Conservation (phyloP, 352 stramenopile genomes). For the Phytophthora boehmeriae region DNA sequence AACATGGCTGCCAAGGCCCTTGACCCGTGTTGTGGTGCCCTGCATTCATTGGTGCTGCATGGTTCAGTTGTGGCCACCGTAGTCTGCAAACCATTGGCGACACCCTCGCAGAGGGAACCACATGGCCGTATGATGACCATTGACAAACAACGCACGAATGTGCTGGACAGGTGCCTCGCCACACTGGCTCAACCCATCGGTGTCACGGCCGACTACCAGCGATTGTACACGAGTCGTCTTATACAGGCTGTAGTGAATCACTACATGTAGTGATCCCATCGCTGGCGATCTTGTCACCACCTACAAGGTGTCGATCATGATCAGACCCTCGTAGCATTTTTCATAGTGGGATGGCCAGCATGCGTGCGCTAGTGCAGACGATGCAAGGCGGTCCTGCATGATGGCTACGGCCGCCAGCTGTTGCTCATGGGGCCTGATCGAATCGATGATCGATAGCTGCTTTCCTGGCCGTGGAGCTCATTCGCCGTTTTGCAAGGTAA, state of each 20-base stretch:
- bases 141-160: background rate
- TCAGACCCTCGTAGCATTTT: conserved; percentile 6
- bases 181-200: too few relatives aligned
- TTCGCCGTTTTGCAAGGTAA: conserved; percentile 18
- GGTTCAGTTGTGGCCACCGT: background rate
- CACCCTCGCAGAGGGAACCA: background rate
- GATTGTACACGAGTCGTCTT: too few relatives aligned
- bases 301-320: conserved; percentile 10
- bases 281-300: background rate
- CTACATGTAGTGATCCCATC: background rate
- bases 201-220: too few relatives aligned
- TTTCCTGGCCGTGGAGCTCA: conserved; percentile 11
- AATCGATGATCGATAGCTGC: conserved; percentile 5
- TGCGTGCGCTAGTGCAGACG: conserved; percentile 28
- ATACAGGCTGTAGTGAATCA: too few relatives aligned
- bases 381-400: conserved; percentile 18
- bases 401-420: conserved; percentile 34
- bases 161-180: too few relatives aligned
- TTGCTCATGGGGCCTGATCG: background rate
- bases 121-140: background rate
- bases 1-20: too few relatives aligned
- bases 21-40: too few relatives aligned
- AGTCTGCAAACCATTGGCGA: background rate
- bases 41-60: background rate
- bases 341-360: conserved; percentile 16